Evolutionary conservation across 148 eudicot genomes (phyloP).

Genomic region (Rhododendron ferrugineum): DNA sequence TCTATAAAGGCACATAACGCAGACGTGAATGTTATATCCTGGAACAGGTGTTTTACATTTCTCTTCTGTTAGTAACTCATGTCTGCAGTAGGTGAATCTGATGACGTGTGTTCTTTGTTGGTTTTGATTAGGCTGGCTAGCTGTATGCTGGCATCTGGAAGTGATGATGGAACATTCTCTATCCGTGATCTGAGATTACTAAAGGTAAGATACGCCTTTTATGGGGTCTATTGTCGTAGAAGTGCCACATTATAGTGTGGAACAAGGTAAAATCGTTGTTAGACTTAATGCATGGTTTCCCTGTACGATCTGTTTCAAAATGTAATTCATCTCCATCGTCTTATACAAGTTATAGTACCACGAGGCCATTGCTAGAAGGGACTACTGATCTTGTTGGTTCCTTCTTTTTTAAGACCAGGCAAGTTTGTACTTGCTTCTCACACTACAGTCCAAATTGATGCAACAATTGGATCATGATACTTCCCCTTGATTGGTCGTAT

Average conservation of each 20-base stretch:
- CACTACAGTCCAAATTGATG: not conserved
- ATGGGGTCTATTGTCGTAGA: not conserved
- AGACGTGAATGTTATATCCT: constrained; percentile 94
- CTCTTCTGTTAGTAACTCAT: not conserved
- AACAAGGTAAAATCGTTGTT: not conserved
- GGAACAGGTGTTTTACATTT: constrained; percentile 64
- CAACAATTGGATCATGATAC: not conserved
- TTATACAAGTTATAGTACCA: not conserved
- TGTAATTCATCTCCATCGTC: not conserved
- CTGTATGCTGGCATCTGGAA: constrained; percentile 88
- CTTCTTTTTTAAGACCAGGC: not conserved
- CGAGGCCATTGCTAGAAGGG: not conserved
- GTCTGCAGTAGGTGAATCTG: not conserved
- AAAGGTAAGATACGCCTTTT: constrained; percentile 37
- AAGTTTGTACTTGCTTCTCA: not conserved
- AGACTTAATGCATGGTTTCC: not conserved
- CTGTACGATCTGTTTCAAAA: not conserved
- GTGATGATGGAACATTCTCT: constrained; percentile 91
- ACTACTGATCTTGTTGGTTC: not conserved
- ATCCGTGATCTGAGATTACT: constrained; percentile 74
- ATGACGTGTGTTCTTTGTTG: constrained; percentile 1
- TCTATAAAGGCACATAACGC: constrained; percentile 86
- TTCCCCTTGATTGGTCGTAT: not conserved
- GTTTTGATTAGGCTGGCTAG: constrained; percentile 50
- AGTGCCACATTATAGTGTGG: not conserved